Base-by-base conservation (phyloP, 768 basidiomycete genomes). In the Tephrocybe sp. region DNA sequence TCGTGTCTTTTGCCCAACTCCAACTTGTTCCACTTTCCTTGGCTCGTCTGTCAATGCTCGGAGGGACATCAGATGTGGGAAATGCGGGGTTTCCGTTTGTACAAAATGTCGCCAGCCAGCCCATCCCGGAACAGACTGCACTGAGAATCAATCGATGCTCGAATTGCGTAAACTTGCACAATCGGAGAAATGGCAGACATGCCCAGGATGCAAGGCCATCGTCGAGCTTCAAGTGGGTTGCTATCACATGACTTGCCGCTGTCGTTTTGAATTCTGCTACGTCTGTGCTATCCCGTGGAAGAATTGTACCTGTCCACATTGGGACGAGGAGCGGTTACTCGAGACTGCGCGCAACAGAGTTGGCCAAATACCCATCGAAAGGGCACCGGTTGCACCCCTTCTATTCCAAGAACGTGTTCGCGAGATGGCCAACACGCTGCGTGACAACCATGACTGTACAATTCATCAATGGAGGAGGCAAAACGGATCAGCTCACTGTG, bases 181-280 rank as follows among this genome's bases (percentile, higher is more conserved):
- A 1, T 55, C 68, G 26, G 53, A 76, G 41, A 67, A 68, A 10
- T 86, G 82, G 84, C 81, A 85, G 57, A 85, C 81, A 0, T 87
- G 85, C 59, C 84, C 84, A 0, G 72, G 73, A 4, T 87, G 85
- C 58, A 58, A 71, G 4, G 67, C 73, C 14, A 71, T 86, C 42
- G 73, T 86, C 33, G 85, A 87, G 55, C 72, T 84, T 14, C 59
- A 67, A 15, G 58, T 70, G 4, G 85, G 85, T 0, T 86, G 85
- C 53, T 82, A 77, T 61, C 85, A 87, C 43, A 85, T 87, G 68
- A 83, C 76, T 12, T 87, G 85, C 54, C 71, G 74, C 18, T 85
- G 84, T 60, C 64, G 71, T 5, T 68, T 72, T 0, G 61, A 87
- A 56, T 86, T 87, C 63, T 87, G 85, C 58, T 86, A 88, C 59